Conservation (phyloP, 2,329 filamentous ascomycete species). For the Colletotrichum sp. region DNA sequence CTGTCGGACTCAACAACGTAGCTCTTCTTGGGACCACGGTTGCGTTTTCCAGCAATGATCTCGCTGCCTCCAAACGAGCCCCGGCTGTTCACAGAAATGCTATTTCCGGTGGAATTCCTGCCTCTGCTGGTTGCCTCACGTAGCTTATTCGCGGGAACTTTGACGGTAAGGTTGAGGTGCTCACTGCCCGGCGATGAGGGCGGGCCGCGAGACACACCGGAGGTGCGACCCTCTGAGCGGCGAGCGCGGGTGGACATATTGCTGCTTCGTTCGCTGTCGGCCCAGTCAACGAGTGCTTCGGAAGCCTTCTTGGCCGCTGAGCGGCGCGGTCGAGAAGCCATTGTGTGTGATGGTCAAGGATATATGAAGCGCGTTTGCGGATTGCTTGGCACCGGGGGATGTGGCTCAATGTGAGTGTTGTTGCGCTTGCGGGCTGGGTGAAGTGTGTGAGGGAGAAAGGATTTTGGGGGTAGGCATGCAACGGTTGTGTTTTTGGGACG, state of each 20-base stretch:
- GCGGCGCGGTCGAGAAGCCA: conserved; percentile 54
- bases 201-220: conserved; percentile 47
- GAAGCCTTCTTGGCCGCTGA: conserved; percentile 48
- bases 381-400: not conserved
- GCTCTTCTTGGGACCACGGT: conserved; percentile 61
- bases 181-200: conserved; percentile 50
- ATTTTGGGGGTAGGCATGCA: not conserved
- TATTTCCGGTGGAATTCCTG: conserved; percentile 32
- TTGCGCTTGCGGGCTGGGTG: not conserved
- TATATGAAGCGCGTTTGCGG: not conserved
- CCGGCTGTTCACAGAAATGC: conserved; percentile 30
- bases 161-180: conserved; percentile 57
- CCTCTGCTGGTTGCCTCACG: conserved; percentile 52
- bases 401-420: not conserved
- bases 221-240: conserved; percentile 51
- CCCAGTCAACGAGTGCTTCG: conserved; percentile 49
- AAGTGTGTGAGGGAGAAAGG: conserved; percentile 1
- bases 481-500: not conserved
- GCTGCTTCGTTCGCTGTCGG: conserved; percentile 50
- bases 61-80: conserved; percentile 49
- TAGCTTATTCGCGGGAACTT: conserved; percentile 55
- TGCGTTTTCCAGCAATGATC: conserved; percentile 56
- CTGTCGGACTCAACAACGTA: conserved; percentile 63
- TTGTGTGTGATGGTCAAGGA: conserved; percentile 27
- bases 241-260: conserved; percentile 57